Percentiles rank a stretch among this genome's conserved stretches.
phyloP scores from a whole-genome alignment of 306 rosid species.

The Cicer arietinum region DNA sequence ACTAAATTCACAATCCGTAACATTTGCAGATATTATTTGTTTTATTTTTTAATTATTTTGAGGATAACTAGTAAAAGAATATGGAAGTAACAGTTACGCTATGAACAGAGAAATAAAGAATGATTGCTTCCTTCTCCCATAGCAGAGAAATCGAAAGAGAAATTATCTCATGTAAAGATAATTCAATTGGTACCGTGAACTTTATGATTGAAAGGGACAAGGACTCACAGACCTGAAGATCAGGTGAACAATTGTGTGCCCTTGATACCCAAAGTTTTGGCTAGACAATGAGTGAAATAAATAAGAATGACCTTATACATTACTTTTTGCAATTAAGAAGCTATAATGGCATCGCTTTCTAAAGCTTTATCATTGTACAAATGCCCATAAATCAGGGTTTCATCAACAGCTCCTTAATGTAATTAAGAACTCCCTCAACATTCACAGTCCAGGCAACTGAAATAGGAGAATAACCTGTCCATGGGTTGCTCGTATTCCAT shows the following conservation, averaged over 20 bases:
- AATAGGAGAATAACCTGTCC: constrained; percentile 83
- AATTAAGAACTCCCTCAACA: constrained; percentile 65
- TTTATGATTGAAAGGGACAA: constrained; percentile 31
- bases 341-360: constrained; percentile 28
- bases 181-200: constrained; percentile 38
- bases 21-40: no score
- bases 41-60: no score
- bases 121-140: neutral
- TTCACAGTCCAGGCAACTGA: constrained; percentile 94
- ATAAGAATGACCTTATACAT: constrained; percentile 32
- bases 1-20: no score
- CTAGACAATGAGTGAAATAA: constrained; percentile 30
- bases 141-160: neutral
- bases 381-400: constrained; percentile 59
- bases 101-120: neutral
- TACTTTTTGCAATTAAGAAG: constrained; percentile 14
- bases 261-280: constrained; percentile 35
- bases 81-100: no score
- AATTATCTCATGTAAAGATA: constrained; percentile 12
- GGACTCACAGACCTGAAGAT: neutral
- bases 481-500: constrained; percentile 87
- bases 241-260: constrained; percentile 33
- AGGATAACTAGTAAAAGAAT: no score
- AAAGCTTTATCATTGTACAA: constrained; percentile 23
- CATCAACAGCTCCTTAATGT: constrained; percentile 61